Evolutionary conservation across 148 eudicot species (phyloP).

Genomic region (Persicaria maculosa): DNA sequence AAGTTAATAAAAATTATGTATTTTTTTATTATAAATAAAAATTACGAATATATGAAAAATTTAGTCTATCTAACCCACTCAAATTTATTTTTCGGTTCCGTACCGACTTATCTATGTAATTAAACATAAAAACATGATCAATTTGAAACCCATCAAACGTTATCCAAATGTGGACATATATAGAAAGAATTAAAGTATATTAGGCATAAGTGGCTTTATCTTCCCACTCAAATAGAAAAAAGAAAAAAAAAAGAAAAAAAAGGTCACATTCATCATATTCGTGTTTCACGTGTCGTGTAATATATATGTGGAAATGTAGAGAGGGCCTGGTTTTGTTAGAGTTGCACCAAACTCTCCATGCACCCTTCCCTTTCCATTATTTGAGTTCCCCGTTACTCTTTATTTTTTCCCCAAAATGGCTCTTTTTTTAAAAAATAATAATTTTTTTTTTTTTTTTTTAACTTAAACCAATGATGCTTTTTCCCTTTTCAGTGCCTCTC

Average conservation of each 20-base stretch:
- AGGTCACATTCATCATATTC: not conserved
- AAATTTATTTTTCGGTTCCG: too few relatives aligned
- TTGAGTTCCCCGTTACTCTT: not conserved
- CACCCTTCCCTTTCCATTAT: not conserved
- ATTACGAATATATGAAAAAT: too few relatives aligned
- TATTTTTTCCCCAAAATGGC: not conserved
- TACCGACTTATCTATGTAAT: too few relatives aligned
- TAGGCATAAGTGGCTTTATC: not conserved
- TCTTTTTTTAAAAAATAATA: too few relatives aligned
- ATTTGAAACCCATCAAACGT: too few relatives aligned
- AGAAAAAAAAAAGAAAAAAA: not conserved
- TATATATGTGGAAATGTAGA: not conserved
- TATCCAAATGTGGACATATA: too few relatives aligned
- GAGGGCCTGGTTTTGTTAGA: too few relatives aligned
- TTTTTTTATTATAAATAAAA: too few relatives aligned
- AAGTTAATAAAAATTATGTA: too few relatives aligned
- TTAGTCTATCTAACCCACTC: too few relatives aligned
- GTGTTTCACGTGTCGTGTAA: constrained; percentile 4
- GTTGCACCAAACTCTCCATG: not conserved
- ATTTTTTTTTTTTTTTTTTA: not conserved
- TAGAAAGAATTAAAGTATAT: too few relatives aligned
- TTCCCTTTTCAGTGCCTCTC: constrained; percentile 10
- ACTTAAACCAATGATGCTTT: constrained; percentile 14
- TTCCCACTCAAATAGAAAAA: not conserved
- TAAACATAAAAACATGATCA: too few relatives aligned